Evolutionary conservation across 306 rosid species (phyloP).

Genomic region (Quercus wislizeni): DNA sequence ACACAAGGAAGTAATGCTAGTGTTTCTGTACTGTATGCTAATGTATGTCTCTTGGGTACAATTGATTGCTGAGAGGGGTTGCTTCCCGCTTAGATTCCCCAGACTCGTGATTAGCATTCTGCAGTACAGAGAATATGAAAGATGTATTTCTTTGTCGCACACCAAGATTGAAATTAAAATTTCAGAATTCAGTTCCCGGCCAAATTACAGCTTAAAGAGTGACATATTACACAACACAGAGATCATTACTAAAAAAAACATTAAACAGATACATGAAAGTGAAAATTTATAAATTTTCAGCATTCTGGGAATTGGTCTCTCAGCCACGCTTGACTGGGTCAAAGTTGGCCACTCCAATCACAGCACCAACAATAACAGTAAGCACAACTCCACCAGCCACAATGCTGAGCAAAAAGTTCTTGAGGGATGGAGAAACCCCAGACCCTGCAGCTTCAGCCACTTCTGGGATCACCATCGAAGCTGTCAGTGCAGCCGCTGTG

Average conservation of each 20-base stretch:
- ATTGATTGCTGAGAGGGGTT: neutral
- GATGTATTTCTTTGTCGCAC: neutral
- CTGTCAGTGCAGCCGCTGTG: slow-evolving; percentile 71
- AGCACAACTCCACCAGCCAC: slow-evolving; percentile 79
- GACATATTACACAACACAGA: slow-evolving; percentile 36
- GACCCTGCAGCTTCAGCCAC: slow-evolving; percentile 85
- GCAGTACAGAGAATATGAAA: slow-evolving; percentile 6
- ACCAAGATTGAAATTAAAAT: slow-evolving; percentile 3
- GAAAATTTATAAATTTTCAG: slow-evolving; percentile 16
- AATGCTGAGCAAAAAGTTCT: slow-evolving; percentile 96
- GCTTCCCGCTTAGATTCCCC: neutral
- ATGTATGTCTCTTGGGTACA: neutral
- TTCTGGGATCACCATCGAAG: slow-evolving; percentile 76
- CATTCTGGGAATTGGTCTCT: slow-evolving; percentile 22
- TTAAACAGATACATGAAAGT: slow-evolving; percentile 25
- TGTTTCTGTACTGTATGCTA: neutral
- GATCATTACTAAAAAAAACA: slow-evolving; percentile 32
- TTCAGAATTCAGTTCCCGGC: slow-evolving; percentile 28
- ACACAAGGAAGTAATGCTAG: neutral
- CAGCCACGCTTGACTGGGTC: slow-evolving; percentile 89
- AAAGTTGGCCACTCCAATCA: slow-evolving; percentile 80
- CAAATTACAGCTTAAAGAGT: slow-evolving; percentile 27
- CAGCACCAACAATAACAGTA: slow-evolving; percentile 61
- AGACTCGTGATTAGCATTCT: neutral
- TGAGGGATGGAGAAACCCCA: slow-evolving; percentile 72